Base-by-base conservation (phyloP, 1,139 yeast species). In the Wickerhamomyces sp. region DNA sequence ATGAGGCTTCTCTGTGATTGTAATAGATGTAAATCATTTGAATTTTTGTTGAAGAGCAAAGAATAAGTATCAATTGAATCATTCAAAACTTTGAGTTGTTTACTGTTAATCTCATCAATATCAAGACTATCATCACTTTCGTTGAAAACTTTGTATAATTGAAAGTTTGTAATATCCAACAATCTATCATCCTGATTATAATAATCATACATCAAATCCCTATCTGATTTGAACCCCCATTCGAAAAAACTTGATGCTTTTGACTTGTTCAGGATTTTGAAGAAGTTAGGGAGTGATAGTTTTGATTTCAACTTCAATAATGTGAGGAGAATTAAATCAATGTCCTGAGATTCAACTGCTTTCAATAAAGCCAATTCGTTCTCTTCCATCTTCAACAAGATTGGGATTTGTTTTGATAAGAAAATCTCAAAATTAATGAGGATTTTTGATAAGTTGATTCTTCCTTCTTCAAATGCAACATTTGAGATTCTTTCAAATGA, bases 391-490 rank as follows among this genome's bases (percentile, higher is more conserved):
- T 77, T 79, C 36, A 90, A 63, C 38, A 88, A 71, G 47, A 84
- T 71, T 13, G 80, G 76, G 0, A 90, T 76, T 52, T 85, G 86
- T 45, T 76, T 74, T 3, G 72, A 70, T 0, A 85, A 75, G 6
- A 82, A 71, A 0, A 87, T 84, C 59, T 93, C 98, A 47, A 81
- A 66, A 44, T 81, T 76, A 4, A 87, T 73, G 29, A 91, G 63
- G 41, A 76, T 67, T 46, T 83, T 78, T 33, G 96, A 84, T 29
- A 93, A 66, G 29, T 73, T 72, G 6, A 75, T 64, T 34, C 98
- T 71, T 2, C 99, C 99, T 63, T 93, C 97, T 53, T 84, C 84
- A 57, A 76, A 81, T 1, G 98, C 96, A 27, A 78, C 72, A 15
- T 74, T 72, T 0, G 94, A 81, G 34, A 93, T 78, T 37, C 75